Evolutionary conservation across 495 filamentous ascomycete genomes (phyloP), one percentile per base, ranked within the genome.

Genomic region (Choiromyces venosus): DNA sequence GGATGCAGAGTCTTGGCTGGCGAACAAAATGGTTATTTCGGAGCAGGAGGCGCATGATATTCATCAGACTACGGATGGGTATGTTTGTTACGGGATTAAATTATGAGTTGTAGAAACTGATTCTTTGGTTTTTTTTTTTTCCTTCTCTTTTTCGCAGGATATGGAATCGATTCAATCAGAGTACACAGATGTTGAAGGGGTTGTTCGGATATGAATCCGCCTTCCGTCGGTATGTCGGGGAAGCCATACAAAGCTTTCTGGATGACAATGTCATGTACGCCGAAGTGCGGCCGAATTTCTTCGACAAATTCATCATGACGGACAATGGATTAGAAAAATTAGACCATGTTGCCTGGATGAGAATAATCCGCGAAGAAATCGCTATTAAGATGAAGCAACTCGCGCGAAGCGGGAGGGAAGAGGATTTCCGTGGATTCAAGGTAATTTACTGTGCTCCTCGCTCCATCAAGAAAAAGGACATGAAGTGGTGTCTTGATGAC

Each of bases 351-450:
- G 44, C 44, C 44, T 52, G 44, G 44, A 52, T 52, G 44, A n/a
- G 19, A n/a, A 52, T 52, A 52, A 52, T 52, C 19, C 21, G 16
- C 19, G 44, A 52, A n/a, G 44, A 52, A 52, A 52, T 52, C 19
- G 21, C 44, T 8, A 52, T 0, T 7, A 52, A 52, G 44, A 52
- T 52, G 44, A 52, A 52, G 44, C 44, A 52, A 8, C 44, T 52
- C 21, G 44, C 44, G 21, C 6, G n/a, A 21, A 52, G 9, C 21
- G 44, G 44, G 44, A 52, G 44, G 44, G 21, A 18, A 21, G 44
- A 52, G 44, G 44, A 52, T 52, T 52, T 52, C 44, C 44, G 44
- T 52, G 44, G 44, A 52, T 52, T 52, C 44, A 52, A 52, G 44
- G 44, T 52, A 52, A 52, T 52, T 52, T 52, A 52, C 44, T 52